phyloP scores from a whole-genome alignment of 2,329 filamentous ascomycete species.

The Myotisia sp. region DNA sequence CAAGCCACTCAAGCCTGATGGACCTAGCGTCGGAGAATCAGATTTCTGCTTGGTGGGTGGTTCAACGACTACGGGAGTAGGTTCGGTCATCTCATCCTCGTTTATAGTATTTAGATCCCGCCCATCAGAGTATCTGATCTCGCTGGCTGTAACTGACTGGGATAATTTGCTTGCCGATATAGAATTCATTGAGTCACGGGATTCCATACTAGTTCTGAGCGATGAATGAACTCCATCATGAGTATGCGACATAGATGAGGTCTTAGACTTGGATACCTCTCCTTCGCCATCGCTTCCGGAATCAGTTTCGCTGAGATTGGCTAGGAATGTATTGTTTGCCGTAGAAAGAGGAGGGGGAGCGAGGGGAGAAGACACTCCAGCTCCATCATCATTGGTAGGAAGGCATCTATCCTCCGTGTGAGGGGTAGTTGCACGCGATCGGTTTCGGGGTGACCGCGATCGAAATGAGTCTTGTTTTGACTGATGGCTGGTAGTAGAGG shows the following conservation, averaged over 20 bases:
- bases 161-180: conserved; percentile 17
- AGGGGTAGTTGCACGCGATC: conserved; percentile 8
- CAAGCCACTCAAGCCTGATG: conserved; percentile 60
- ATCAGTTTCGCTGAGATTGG: conserved; percentile 25
- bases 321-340: conserved; percentile 22
- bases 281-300: conserved; percentile 24
- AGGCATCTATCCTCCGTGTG: conserved; percentile 2
- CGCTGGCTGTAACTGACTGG: conserved; percentile 19
- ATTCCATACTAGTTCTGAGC: conserved; percentile 22
- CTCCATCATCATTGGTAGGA: too few species aligned
- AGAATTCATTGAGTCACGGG: conserved; percentile 10
- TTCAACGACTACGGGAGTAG: conserved; percentile 5
- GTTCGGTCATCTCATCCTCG: conserved; percentile 19
- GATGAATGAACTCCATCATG: conserved; percentile 26
- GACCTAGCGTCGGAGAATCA: conserved; percentile 71
- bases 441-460: conserved; percentile 18
- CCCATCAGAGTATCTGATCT: conserved; percentile 26
- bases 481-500: conserved; percentile 26
- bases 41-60: conserved; percentile 10
- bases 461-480: conserved; percentile 25
- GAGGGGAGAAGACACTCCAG: not conserved
- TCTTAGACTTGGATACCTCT: conserved; percentile 15
- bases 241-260: conserved; percentile 16
- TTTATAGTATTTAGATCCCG: conserved; percentile 28
- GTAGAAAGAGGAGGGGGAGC: not conserved